Base-by-base conservation (phyloP, 2,329 filamentous ascomycete species). In the Nigrospora osmanthi region DNA sequence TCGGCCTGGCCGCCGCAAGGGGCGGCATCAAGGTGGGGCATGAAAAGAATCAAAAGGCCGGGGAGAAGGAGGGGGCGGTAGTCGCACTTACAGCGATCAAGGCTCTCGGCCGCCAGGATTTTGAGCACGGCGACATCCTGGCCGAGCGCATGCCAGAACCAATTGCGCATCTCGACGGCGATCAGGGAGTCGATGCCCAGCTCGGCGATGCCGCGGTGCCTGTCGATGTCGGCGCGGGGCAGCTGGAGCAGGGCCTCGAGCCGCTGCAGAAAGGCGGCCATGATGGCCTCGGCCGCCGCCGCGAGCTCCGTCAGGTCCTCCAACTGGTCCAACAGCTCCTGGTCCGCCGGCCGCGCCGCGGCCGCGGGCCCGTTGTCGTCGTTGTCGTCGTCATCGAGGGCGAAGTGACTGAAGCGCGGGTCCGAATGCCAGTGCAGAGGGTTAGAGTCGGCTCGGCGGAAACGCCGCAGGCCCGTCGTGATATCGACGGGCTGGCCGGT, bases 361-460 rank as follows among this genome's bases (percentile, higher is more conserved):
- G 33, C 47, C 30, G 14, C 13, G 12, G 17, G 7, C 1, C 58
- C 47, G 1, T 48, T 51, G 0, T 28, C 42, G 6, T 38, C 47
- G 1, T 48, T 51, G 0, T 28, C 42, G 6, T 38, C 50, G 1
- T 57, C 49, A 6, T 52, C 47, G 4, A 55, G 28, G 1, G 56
- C 62, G 35, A 60, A 65, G 49, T 73, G 69, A 11, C 61, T 61
- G 50, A 72, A 72, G 0, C 68, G 61, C 1, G 66, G 64, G 49
- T 73, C 70, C 4, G 47, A 47, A 40, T 71, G 68, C 70, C 70
- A 73, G 47, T 63, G 61, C 42, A 69, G 53, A 6, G 57, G 59
- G 5, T 61, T 54, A 1, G 55, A 46, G 28, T 52, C 47, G 15
- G 58, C 50, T 10, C 58, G 56, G 9, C 52, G 52, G 53, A 62